A percentile compares a stretch with the other conserved stretches of the same genome.
These are phyloP conservation scores for Ogataea kodamae DNA, from an alignment of 805 yeast species.

Conservation along the genomic window DNA sequence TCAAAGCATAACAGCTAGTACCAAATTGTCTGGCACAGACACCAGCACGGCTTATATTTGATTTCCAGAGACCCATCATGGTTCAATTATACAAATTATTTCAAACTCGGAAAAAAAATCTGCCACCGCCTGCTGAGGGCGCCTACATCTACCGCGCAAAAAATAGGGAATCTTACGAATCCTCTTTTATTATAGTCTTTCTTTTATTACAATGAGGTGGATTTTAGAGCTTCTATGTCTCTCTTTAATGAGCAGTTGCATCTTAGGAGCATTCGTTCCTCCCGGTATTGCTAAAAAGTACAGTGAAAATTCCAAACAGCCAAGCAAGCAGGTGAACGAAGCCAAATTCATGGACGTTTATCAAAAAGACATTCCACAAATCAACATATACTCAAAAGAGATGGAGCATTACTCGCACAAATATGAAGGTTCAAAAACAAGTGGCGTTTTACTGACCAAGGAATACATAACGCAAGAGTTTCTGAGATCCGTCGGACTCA, in stretches of 20 bases:
- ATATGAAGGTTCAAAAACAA: constrained; percentile 21
- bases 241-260: background rate
- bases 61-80: constrained; percentile 6
- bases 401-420: constrained; percentile 7
- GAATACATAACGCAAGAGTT: constrained; percentile 12
- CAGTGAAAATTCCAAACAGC: constrained; percentile 2
- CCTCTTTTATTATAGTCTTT: constrained; percentile 2
- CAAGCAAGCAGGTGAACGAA: background rate
- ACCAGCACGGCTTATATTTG: constrained; percentile 3
- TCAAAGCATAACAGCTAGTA: constrained; percentile 4
- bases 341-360: constrained; percentile 8
- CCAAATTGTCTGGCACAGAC: constrained; percentile 5
- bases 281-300: constrained; percentile 6
- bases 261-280: constrained; percentile 12
- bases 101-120: too few species aligned
- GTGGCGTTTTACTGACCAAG: constrained; percentile 23
- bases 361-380: constrained; percentile 6
- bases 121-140: constrained; percentile 5
- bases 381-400: constrained; percentile 15
- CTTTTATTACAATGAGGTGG: constrained; percentile 1
- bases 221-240: background rate
- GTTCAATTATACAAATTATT: too few species aligned
- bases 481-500: constrained; percentile 18
- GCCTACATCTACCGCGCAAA: constrained; percentile 10
- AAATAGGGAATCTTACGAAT: constrained; percentile 1